Evolutionary conservation across 1,284 basidiomycete genomes (phyloP).

Genomic region (Malassezia caprae): DNA sequence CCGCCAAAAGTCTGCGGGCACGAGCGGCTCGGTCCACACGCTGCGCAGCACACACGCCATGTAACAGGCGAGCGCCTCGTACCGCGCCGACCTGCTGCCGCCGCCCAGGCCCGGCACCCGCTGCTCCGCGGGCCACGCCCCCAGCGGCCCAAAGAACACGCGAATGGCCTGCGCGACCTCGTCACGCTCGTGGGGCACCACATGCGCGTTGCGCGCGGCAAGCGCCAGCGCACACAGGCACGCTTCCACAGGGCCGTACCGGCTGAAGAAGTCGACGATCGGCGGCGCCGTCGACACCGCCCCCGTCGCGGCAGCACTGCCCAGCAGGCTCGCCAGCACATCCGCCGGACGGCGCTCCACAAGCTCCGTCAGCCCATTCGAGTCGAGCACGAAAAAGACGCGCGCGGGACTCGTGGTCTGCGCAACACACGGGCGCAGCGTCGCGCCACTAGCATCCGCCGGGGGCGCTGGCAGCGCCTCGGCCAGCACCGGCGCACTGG

Average conservation of each 20-base stretch:
- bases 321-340: slow-evolving; percentile 56
- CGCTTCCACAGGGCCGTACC: slow-evolving; percentile 53
- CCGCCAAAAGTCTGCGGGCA: slow-evolving; percentile 21
- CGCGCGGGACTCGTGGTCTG: slow-evolving; percentile 64
- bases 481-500: slow-evolving; percentile 31
- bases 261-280: slow-evolving; percentile 41
- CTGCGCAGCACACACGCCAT: slow-evolving; percentile 73
- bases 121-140: slow-evolving; percentile 35
- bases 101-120: slow-evolving; percentile 25
- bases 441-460: slow-evolving; percentile 20
- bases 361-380: slow-evolving; percentile 70
- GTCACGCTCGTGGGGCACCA: slow-evolving; percentile 23
- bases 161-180: slow-evolving; percentile 41
- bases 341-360: slow-evolving; percentile 75
- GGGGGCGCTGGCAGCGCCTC: slow-evolving; percentile 12
- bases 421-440: slow-evolving; percentile 64
- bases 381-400: slow-evolving; percentile 76
- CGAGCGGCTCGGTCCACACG: slow-evolving; percentile 67
- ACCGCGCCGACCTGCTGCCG: slow-evolving; percentile 51
- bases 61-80: slow-evolving; percentile 80
- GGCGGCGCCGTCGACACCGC: slow-evolving; percentile 27
- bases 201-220: slow-evolving; percentile 50
- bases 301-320: slow-evolving; percentile 35
- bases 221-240: slow-evolving; percentile 78
- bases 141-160: slow-evolving; percentile 38